Conservation (phyloP, 1,284 basidiomycete species). For the Sporisorium graminicola region DNA sequence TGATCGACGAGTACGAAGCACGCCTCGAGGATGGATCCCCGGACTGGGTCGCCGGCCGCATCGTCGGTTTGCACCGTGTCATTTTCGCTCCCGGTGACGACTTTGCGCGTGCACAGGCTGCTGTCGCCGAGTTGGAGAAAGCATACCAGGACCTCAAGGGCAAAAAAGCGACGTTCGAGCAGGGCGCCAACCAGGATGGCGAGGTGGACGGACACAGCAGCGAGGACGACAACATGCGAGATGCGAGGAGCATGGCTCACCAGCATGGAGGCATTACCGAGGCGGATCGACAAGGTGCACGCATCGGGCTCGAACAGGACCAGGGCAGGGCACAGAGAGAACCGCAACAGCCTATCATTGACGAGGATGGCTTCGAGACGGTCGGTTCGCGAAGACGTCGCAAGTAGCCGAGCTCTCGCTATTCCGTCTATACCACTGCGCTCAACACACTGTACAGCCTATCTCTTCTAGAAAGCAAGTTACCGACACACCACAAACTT, state of each 20-base stretch:
- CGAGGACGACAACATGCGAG: conserved; percentile 48
- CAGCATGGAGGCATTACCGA: conserved; percentile 40
- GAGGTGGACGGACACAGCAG: conserved; percentile 35
- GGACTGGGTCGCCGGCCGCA: conserved; percentile 56
- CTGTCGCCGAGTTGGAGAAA: conserved; percentile 54
- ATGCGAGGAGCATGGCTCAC: conserved; percentile 38
- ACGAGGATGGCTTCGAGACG: conserved; percentile 65
- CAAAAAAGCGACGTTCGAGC: conserved; percentile 37
- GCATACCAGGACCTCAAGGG: conserved; percentile 49
- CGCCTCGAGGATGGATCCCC: conserved; percentile 64
- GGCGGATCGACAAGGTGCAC: conserved; percentile 40
- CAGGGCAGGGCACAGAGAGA: conserved; percentile 17
- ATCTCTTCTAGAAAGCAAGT: no score
- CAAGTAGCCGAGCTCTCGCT: conserved; percentile 19
- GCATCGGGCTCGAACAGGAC: conserved; percentile 31
- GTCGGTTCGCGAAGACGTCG: conserved; percentile 57
- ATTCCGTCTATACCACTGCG: background rate
- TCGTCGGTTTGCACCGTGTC: conserved; percentile 51
- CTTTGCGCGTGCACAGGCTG: conserved; percentile 32
- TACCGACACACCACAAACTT: no score
- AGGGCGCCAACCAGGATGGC: conserved; percentile 26
- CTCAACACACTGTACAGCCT: no score
- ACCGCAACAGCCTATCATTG: conserved; percentile 51
- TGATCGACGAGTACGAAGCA: conserved; percentile 65
- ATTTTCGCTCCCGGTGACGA: conserved; percentile 54